Conservation (phyloP, 1,284 basidiomycete species). For the Sporisorium sorghi region DNA sequence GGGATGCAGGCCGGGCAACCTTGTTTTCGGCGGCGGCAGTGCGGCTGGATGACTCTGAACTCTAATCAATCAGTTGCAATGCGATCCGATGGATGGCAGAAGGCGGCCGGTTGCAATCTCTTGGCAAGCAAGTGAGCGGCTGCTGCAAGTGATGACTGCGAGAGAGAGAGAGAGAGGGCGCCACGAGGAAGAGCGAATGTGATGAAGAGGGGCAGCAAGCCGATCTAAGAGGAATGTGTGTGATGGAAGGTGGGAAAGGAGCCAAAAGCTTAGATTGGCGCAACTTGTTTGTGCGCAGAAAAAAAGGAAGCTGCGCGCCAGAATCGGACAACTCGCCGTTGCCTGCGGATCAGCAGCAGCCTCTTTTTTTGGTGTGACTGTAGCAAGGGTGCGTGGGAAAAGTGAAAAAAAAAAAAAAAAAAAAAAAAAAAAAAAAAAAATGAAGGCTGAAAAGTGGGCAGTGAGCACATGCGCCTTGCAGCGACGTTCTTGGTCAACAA, state of each 20-base stretch:
- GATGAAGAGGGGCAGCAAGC: background rate
- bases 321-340: constrained; percentile 1
- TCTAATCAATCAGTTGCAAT: background rate
- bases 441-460: background rate
- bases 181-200: constrained; percentile 6
- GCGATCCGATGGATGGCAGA: background rate
- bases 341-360: constrained; percentile 14
- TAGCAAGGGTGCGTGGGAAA: constrained; percentile 5
- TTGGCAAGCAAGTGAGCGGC: constrained; percentile 6
- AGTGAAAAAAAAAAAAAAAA: background rate
- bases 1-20: constrained; percentile 6
- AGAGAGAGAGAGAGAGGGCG: too few relatives aligned
- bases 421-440: background rate
- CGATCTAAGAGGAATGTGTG: constrained; percentile 14
- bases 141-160: background rate
- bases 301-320: constrained; percentile 8
- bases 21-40: constrained; percentile 14
- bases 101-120: background rate
- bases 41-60: constrained; percentile 1
- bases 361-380: background rate
- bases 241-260: constrained; percentile 44
- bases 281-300: background rate
- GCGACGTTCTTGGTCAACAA: background rate
- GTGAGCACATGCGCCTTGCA: constrained; percentile 1
- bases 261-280: constrained; percentile 7